Evolutionary conservation across 2,329 filamentous ascomycete genomes (phyloP).

Genomic region (Didymella keratinophila): DNA sequence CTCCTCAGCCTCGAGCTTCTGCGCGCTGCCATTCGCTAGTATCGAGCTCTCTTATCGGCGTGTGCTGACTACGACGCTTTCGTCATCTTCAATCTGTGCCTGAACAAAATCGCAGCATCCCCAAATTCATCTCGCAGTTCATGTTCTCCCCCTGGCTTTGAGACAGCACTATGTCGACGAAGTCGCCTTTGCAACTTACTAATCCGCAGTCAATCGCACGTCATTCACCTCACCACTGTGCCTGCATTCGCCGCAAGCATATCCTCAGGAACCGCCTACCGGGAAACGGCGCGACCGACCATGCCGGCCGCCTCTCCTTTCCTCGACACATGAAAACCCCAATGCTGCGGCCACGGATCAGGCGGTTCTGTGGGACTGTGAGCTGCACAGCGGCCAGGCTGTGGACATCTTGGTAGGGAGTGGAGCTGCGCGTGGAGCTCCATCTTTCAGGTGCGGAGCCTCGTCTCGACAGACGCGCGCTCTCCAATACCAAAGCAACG

Average conservation of each 20-base stretch:
- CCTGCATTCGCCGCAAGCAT: not conserved
- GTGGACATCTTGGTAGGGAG: slow-evolving; percentile 6
- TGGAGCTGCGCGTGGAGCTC: slow-evolving; percentile 6
- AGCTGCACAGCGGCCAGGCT: not conserved
- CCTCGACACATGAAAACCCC: slow-evolving; percentile 10
- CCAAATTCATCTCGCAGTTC: not conserved
- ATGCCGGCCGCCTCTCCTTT: not conserved
- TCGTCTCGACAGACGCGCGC: slow-evolving; percentile 1
- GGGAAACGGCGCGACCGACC: not conserved
- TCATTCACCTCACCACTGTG: not conserved
- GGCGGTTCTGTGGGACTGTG: not conserved
- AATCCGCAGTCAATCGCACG: slow-evolving; percentile 1
- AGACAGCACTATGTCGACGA: not conserved
- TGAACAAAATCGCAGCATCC: slow-evolving; percentile 1
- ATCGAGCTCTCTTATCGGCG: slow-evolving; percentile 3
- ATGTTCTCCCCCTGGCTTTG: not conserved
- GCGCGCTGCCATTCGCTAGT: slow-evolving; percentile 14
- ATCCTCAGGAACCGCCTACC: not conserved
- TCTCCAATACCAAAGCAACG: not conserved
- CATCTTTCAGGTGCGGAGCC: slow-evolving; percentile 7
- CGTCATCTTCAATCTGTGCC: slow-evolving; percentile 9
- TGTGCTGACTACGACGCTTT: slow-evolving; percentile 8
- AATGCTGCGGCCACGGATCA: slow-evolving; percentile 1
- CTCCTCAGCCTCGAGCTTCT: slow-evolving; percentile 2
- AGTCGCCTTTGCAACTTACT: not conserved